Evolutionary conservation across 2,329 filamentous ascomycete species (phyloP), one percentile per base, ranked within the genome.

Genomic region (Biscogniauxia sp.): DNA sequence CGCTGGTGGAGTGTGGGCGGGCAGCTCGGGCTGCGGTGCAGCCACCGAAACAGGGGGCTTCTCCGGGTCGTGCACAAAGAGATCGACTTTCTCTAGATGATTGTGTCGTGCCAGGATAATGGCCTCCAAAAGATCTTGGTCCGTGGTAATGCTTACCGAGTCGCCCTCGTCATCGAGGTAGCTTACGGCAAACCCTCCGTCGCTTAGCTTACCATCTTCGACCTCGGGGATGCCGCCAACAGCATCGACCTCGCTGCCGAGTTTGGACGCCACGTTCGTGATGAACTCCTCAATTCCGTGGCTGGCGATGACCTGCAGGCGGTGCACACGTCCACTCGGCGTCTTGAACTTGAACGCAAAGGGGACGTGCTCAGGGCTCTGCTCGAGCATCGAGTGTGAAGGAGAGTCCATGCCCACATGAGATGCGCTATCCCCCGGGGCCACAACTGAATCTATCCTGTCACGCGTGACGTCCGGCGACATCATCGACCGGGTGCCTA

Each of bases 261-360:
- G 86, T 80, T 99, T 99, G 59, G 88, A 83, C 5, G 88, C 87
- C 5, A 99, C 92, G 61, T 85, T 88, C 25, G 82, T 76, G 26
- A 98, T 87, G 61, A 99, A 88, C 51, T 92, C 87, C 20, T 85
- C 86, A 64, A 99, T 87, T 51, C 95, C 95, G 58, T 92, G 86
- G 20, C 90, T 86, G 11, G 93, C 89, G 57, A 88, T 82, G 26
- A 97, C 88, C 72, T 98, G 95, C 55, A 99, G 80, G 58, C 95
- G 88, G 77, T 99, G 95, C 19, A 98, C 93, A 56, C 95, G 91
- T 53, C 94, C 95, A 68, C 92, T 93, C 1, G 95, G 95, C 1
- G 95, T 93, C 81, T 98, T 98, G 85, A 99, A 99, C 77, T 99
- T 99, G 87, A 99, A 99, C 2, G 94, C 87, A 78, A 98, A 99